phyloP scores from a whole-genome alignment of 352 stramenopile genomes.

The Phytophthora parvispora region DNA sequence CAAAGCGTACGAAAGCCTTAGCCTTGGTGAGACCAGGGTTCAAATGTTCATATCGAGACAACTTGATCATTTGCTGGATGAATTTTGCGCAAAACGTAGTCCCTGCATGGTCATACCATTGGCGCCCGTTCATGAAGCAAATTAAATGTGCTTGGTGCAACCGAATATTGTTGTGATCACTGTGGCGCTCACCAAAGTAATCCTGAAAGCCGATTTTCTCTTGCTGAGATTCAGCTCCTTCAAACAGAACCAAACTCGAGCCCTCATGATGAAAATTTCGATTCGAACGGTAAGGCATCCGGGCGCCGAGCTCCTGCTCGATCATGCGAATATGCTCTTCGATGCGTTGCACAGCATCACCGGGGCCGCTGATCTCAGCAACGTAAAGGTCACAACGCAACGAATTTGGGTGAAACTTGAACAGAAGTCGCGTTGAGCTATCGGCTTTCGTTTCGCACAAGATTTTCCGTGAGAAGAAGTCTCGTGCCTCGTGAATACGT shows the following conservation, averaged over 20 bases:
- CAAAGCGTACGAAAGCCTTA: slow-evolving; percentile 82
- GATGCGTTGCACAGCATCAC: slow-evolving; percentile 65
- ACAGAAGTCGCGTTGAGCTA: slow-evolving; percentile 39
- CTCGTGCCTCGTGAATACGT: slow-evolving; percentile 57
- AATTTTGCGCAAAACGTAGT: slow-evolving; percentile 76
- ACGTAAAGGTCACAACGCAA: slow-evolving; percentile 79
- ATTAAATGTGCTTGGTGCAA: slow-evolving; percentile 81
- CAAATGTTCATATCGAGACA: slow-evolving; percentile 73
- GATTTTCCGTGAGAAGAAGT: slow-evolving; percentile 82
- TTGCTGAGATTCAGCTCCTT: slow-evolving; percentile 68
- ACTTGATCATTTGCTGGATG: slow-evolving; percentile 84
- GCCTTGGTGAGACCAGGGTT: slow-evolving; percentile 52
- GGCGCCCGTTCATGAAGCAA: slow-evolving; percentile 74
- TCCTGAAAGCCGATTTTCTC: slow-evolving; percentile 79
- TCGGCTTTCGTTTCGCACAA: slow-evolving; percentile 55
- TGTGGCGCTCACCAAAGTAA: slow-evolving; percentile 69
- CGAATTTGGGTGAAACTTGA: slow-evolving; percentile 68
- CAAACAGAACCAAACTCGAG: slow-evolving; percentile 76
- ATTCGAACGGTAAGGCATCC: slow-evolving; percentile 50
- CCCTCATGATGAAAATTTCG: slow-evolving; percentile 69
- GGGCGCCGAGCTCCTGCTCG: slow-evolving; percentile 74
- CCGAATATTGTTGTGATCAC: slow-evolving; percentile 57
- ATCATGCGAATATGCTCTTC: slow-evolving; percentile 73
- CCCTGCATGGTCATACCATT: slow-evolving; percentile 77
- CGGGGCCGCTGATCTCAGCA: slow-evolving; percentile 73